A percentile compares a stretch with the other conserved stretches of the same genome.
These are phyloP conservation scores for Solanum verrucosum DNA, from an alignment of 257 asterid genomes.

Conservation along the genomic window DNA sequence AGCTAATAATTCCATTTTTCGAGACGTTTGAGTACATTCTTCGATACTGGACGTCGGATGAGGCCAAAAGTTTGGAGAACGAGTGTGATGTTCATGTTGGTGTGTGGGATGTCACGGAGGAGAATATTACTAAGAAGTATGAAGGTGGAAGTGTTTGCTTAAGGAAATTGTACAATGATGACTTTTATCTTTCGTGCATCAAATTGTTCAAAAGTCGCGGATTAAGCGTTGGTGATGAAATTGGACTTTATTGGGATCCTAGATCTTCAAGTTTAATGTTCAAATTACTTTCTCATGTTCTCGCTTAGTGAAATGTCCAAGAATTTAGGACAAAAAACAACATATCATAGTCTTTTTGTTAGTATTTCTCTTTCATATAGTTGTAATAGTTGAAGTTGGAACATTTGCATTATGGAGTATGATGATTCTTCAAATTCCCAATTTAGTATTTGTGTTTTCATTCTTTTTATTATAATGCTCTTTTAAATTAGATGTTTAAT, in stretches of 20 bases:
- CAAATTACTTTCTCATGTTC: background rate
- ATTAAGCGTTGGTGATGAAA: slow-evolving; percentile 15
- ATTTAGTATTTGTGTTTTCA: no score
- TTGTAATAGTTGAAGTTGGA: no score
- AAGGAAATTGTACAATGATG: slow-evolving; percentile 14
- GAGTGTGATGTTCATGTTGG: slow-evolving; percentile 16
- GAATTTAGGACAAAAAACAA: background rate
- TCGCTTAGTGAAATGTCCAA: background rate
- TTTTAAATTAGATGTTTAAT: no score
- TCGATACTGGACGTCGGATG: slow-evolving; percentile 30
- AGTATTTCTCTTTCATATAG: background rate
- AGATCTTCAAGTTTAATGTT: background rate
- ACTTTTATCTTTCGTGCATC: slow-evolving; percentile 18
- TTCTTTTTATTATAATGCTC: no score
- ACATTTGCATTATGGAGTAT: no score
- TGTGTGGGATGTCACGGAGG: slow-evolving; percentile 39
- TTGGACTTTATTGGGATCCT: background rate
- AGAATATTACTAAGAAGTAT: slow-evolving; percentile 14
- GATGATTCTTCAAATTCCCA: no score
- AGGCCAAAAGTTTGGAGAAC: slow-evolving; percentile 17
- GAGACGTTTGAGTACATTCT: slow-evolving; percentile 28
- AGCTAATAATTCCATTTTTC: background rate
- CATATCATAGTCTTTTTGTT: background rate
- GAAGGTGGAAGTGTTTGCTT: slow-evolving; percentile 8
- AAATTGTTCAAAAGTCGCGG: slow-evolving; percentile 23